phyloP scores from a whole-genome alignment of 164 flowering plant species.

The Tetracentron sinense region DNA sequence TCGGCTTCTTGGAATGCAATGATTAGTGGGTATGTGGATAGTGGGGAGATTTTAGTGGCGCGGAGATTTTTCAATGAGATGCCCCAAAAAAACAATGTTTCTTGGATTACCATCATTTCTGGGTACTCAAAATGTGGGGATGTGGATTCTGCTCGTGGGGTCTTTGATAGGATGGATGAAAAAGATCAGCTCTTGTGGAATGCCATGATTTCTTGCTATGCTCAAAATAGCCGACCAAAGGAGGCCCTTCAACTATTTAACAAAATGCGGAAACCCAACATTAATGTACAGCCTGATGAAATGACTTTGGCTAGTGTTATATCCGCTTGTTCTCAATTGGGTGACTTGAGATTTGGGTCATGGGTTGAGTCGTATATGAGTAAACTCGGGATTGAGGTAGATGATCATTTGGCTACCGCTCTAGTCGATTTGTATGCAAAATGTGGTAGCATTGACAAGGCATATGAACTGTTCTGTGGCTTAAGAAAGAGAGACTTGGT shows the following conservation, averaged over 20 bases:
- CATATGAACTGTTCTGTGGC: slow-evolving; percentile 24
- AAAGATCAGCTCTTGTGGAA: slow-evolving; percentile 25
- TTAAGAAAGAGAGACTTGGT: slow-evolving; percentile 28
- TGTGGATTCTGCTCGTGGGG: slow-evolving; percentile 23
- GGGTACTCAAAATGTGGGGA: slow-evolving; percentile 34
- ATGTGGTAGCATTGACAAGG: slow-evolving; percentile 32
- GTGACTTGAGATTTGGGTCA: slow-evolving; percentile 22
- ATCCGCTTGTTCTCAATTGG: slow-evolving; percentile 41
- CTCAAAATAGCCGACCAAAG: slow-evolving; percentile 29
- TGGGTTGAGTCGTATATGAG: slow-evolving; percentile 27
- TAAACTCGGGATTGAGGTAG: slow-evolving; percentile 21
- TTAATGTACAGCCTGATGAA: slow-evolving; percentile 27
- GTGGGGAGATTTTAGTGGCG: slow-evolving; percentile 22
- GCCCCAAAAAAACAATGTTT: slow-evolving; percentile 27
- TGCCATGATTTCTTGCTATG: slow-evolving; percentile 39
- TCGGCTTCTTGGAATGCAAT: slow-evolving; percentile 35
- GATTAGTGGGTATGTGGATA: slow-evolving; percentile 29
- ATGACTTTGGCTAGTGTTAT: slow-evolving; percentile 30
- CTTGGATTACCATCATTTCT: slow-evolving; percentile 33
- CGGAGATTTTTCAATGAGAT: slow-evolving; percentile 23
- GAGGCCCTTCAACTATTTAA: slow-evolving; percentile 27
- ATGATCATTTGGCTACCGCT: slow-evolving; percentile 35
- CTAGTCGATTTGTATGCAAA: slow-evolving; percentile 34
- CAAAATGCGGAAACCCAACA: slow-evolving; percentile 17
- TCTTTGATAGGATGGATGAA: slow-evolving; percentile 23